Base-by-base conservation (phyloP, 768 basidiomycete species). In the Asterophora parasitica region DNA sequence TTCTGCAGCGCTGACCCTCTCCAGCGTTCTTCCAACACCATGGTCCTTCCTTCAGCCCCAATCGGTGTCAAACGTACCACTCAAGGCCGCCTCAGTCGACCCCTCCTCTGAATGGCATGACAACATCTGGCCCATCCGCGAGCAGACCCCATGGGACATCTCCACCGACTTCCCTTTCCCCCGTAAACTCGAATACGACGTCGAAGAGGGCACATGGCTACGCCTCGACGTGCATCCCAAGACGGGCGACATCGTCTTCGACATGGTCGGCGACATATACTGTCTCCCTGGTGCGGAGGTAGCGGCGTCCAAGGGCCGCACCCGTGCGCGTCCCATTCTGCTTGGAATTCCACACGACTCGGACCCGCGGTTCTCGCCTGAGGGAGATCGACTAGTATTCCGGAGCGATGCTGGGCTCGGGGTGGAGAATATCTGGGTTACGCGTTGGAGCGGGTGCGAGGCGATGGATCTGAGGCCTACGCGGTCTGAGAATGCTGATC, bases 351-450 rank as follows among this genome's bases (percentile, higher is more conserved):
- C 86, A 9, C 74, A 82, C 52, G 85, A 88, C 54, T 73, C 82
- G 0, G 83, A 88, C 60, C 85, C 85, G 1, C 82, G 76, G 50
- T 88, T 88, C 65, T 85, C 84, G 4, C 83, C 86, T 0, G 63
- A 72, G 32, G 85, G 86, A 0, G 75, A 81, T 46, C 67, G 70
- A 36, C 50, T 88, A n/a, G 80, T 80, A 3, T 88, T 83, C 60
- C 74, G 77, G 52, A 87, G 85, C 42, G 85, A 88, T 61, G 85
- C 85, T 6, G 83, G 72, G 30, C 69, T 84, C 3, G 86, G 86
- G 4, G 68, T 86, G 12, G 84, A 87, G 57, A 88, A 88, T 56
- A 83, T 88, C 5, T 88, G 84, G 84, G 70, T 83, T 15, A 76
- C 70, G 49, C 69, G 74, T 11, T 88, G 83, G 84, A 70, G 64